phyloP scores from a whole-genome alignment of 2,329 filamentous ascomycete genomes.

The Graphium sp. region DNA sequence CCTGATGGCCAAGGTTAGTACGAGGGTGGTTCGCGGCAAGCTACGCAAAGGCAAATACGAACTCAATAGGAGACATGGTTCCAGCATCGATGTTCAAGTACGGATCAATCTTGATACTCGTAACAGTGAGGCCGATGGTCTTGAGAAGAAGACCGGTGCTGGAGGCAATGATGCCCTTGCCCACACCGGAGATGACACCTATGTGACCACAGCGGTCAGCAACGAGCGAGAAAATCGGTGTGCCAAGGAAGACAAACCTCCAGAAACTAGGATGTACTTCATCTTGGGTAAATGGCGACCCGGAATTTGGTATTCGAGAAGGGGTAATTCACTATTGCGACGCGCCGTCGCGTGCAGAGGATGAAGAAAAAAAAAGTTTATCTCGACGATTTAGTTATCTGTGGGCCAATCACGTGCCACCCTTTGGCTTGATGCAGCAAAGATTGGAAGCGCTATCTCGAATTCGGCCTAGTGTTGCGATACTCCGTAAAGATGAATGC shows the following conservation, averaged over 20 bases:
- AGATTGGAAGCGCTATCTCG: no score
- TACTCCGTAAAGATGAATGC: no score
- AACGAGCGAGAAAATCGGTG: slow-evolving; percentile 12
- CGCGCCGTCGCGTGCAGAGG: no score
- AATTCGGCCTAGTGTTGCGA: no score
- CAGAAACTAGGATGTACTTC: slow-evolving; percentile 71
- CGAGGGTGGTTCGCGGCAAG: background rate
- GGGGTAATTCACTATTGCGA: no score
- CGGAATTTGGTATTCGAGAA: no score
- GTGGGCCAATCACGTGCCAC: slow-evolving; percentile 6
- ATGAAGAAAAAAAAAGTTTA: no score
- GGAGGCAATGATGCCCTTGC: slow-evolving; percentile 36
- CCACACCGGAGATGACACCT: slow-evolving; percentile 27
- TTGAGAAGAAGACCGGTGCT: slow-evolving; percentile 51
- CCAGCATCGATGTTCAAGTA: slow-evolving; percentile 23
- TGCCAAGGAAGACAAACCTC: slow-evolving; percentile 30
- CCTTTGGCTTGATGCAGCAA: no score
- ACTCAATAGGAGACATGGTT: slow-evolving; percentile 20
- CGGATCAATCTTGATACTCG: slow-evolving; percentile 31
- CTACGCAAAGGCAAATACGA: slow-evolving; percentile 4
- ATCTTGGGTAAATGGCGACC: no score
- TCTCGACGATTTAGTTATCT: background rate
- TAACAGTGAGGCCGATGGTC: slow-evolving; percentile 61
- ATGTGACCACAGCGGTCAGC: slow-evolving; percentile 6
- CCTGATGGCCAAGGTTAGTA: slow-evolving; percentile 18